These are phyloP conservation scores for Neospora caninum DNA, from an alignment of 169 alveolate species.

Conservation along the genomic window DNA sequence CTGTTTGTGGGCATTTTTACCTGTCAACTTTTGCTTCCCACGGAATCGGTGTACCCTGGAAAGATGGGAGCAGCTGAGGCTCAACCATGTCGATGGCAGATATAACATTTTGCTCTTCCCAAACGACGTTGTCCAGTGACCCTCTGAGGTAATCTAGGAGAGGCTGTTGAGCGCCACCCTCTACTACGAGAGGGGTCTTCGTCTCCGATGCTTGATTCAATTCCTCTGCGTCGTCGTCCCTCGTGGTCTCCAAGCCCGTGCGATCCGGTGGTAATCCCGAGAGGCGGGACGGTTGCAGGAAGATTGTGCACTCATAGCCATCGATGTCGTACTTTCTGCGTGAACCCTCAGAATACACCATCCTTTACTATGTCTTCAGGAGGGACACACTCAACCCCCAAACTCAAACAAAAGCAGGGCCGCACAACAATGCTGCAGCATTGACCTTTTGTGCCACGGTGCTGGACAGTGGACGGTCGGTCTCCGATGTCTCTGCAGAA, in stretches of 20 bases:
- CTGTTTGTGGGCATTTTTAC: background rate
- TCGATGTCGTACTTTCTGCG: slow-evolving; percentile 1
- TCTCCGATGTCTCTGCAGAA: too few species aligned
- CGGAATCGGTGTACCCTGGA: background rate
- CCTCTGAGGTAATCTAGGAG: slow-evolving; percentile 22
- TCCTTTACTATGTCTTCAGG: too few species aligned
- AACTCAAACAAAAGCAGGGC: too few species aligned
- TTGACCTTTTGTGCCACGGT: too few species aligned
- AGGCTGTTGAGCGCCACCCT: slow-evolving; percentile 14
- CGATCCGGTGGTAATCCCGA: background rate
- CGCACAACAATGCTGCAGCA: too few species aligned
- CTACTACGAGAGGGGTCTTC: background rate
- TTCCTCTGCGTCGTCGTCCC: background rate
- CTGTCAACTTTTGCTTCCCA: slow-evolving; percentile 19
- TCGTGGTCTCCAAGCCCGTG: slow-evolving; percentile 2
- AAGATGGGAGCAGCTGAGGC: background rate
- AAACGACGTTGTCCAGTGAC: background rate
- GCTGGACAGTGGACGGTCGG: too few species aligned
- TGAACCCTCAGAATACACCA: too few species aligned
- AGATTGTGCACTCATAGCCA: background rate
- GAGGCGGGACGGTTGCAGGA: background rate
- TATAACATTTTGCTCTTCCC: background rate
- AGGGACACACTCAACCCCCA: too few species aligned
- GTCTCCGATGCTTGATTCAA: background rate
- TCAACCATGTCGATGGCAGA: background rate